Evolutionary conservation across 352 stramenopile genomes (phyloP).

Genomic region (Blastocystis sp.): DNA sequence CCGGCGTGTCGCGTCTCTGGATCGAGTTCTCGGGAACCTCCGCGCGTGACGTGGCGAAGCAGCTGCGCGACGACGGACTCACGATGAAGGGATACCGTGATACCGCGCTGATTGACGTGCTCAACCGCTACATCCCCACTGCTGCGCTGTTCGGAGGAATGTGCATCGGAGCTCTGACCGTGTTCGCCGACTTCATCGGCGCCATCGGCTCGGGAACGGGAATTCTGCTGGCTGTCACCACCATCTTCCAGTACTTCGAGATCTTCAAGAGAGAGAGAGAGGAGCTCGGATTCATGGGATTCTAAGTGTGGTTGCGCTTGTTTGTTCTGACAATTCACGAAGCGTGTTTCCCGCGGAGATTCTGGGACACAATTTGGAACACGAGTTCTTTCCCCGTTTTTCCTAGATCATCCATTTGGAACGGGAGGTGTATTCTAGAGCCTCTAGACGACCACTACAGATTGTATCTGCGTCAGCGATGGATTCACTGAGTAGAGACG

Average conservation of each 20-base stretch:
- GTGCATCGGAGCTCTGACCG: constrained; percentile 94
- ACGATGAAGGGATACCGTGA: constrained; percentile 97
- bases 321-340: neutral
- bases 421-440: neutral
- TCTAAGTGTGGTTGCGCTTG: constrained; percentile 3
- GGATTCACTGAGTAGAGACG: neutral
- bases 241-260: constrained; percentile 65
- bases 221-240: constrained; percentile 66
- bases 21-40: constrained; percentile 96
- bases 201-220: constrained; percentile 94
- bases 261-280: constrained; percentile 46
- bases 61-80: constrained; percentile 90
- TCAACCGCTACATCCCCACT: constrained; percentile 97
- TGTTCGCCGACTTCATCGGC: constrained; percentile 92
- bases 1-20: constrained; percentile 97
- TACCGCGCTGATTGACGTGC: constrained; percentile 85
- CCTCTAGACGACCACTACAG: neutral
- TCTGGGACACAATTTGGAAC: constrained; percentile 32
- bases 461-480: neutral
- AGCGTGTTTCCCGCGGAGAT: neutral
- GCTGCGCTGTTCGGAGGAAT: constrained; percentile 95
- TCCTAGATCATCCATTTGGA: neutral
- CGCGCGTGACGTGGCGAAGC: constrained; percentile 90
- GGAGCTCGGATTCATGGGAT: constrained; percentile 50
- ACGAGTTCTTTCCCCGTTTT: neutral